Base-by-base conservation (phyloP, 2,329 filamentous ascomycete genomes). In the Sarocladium kiliense region DNA sequence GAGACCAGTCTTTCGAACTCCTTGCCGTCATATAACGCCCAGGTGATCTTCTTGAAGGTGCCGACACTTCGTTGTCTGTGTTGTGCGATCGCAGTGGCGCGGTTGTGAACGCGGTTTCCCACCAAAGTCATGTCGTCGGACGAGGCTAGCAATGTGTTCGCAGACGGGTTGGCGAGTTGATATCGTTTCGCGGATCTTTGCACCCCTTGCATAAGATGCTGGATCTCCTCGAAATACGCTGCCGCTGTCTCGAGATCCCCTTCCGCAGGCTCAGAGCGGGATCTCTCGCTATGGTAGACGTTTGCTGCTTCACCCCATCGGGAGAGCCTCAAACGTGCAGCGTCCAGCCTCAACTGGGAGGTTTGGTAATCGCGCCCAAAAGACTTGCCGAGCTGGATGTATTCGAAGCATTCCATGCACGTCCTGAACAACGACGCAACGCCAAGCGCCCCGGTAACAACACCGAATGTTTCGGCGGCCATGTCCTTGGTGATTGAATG, bases 321-420 rank as follows among this genome's bases (percentile, higher is more conserved):
- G 9, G 60, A 62, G 12, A 74, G 63, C 26, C 68, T 64, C 2
- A 63, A 56, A 39, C 60, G 61, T 5, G 65, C 64, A 42, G 66
- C 58, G 54, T 69, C 62, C 2, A 74, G 62, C 16, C 60, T 63
- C 3, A 75, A 64, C 44, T 66, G 65, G 44, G 61, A 65, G 21
- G 56, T 62, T 27, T 71, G 59, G 56, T 65, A 74, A 42, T 74
- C 68, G 21, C 51, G 36, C 0, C 63, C 67, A 44, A 72, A 72
- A 34, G 63, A 59, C 1, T 60, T 63, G 19, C 68, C 69, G 1
- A 74, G 61, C 47, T 76, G 68, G 47, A 76, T 57, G 57, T 71
- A 71, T 19, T 69, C 65, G 57, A 77, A 76, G 56, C 66, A 72
- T 34, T 68, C 64, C 37, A 76, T 63, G 44, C 67, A 72, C 55